Evolutionary conservation across 306 rosid genomes (phyloP), one percentile per base, ranked within the genome.

Genomic region (Leucaena leucocephala): DNA sequence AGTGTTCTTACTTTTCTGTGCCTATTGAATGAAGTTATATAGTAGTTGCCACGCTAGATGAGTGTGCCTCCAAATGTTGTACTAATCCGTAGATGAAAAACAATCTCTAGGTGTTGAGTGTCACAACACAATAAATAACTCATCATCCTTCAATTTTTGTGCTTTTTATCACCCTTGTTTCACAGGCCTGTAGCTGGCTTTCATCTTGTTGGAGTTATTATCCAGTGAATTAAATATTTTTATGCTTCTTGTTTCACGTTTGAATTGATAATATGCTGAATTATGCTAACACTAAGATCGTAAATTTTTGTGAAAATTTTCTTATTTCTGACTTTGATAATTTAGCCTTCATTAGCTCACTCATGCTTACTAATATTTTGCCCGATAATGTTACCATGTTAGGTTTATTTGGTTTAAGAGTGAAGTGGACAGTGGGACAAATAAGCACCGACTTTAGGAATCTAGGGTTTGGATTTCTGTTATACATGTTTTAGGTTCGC

Each of bases 401-500:
- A 58, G 73, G 27, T 43, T 77, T 34, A 36, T 21, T 73, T 67
- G 58, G 7, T 6, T 50, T 58, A 55, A 21, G 57, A 67, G 69
- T 69, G 52, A 72, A 79, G 73, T 68, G 46, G 64, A 74, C 68
- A 68, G 16, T 62, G 70, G 61, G 58, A 49, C 65, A 71, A 43
- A 43, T 13, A 55, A 55, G 39, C 48, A 16, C 2, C 40, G 36
- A 59, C 72, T 11, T 55, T 68, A 43, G n/a, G 12, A 44, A 11
- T 70, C 48, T 75, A 45, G 64, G 57, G 54, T 79, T 59, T 36
- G 49, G 39, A 64, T 75, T 84, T 76, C 70, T 45, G 21, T 35
- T 69, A 19, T 71, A 12, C 43, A 79, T 62, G 63, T 65, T 36
- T 74, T 74, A 39, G 76, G 62, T 80, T 79, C 72, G 59, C 78